Evolutionary conservation across 164 flowering plant species (phyloP).

Genomic region (Saururus chinensis): DNA sequence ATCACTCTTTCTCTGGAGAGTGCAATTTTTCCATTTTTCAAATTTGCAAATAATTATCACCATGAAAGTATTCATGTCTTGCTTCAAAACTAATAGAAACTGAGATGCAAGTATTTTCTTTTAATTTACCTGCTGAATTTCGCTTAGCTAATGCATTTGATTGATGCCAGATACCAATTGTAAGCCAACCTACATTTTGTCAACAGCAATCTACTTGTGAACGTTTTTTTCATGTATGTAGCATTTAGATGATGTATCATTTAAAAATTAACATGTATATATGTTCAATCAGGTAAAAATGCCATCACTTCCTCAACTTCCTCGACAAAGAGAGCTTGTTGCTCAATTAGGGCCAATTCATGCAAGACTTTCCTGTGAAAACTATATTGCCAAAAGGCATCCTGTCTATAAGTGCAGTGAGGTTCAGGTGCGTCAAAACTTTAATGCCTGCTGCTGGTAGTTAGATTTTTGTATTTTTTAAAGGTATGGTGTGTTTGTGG

Average conservation of each 20-base stretch:
- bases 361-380: slow-evolving; percentile 44
- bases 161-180: neutral
- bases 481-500: no score
- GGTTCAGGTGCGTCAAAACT: slow-evolving; percentile 45
- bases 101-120: no score
- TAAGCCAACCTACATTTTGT: neutral
- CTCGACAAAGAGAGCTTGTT: slow-evolving; percentile 58
- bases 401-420: slow-evolving; percentile 81
- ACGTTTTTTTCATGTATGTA: neutral
- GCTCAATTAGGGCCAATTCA: slow-evolving; percentile 62
- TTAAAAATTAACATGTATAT: neutral
- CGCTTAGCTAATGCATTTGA: neutral
- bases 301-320: slow-evolving; percentile 69
- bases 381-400: slow-evolving; percentile 45
- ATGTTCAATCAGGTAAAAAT: slow-evolving; percentile 43
- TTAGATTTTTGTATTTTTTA: neutral
- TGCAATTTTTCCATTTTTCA: no score
- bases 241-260: neutral
- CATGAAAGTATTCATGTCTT: no score
- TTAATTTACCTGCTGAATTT: no score
- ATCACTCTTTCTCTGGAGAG: no score
- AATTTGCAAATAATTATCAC: no score
- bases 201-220: neutral
- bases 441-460: neutral
- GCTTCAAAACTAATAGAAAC: no score